Evolutionary conservation across 129 eudicot species (phyloP).

Genomic region (Lactuca sativa): DNA sequence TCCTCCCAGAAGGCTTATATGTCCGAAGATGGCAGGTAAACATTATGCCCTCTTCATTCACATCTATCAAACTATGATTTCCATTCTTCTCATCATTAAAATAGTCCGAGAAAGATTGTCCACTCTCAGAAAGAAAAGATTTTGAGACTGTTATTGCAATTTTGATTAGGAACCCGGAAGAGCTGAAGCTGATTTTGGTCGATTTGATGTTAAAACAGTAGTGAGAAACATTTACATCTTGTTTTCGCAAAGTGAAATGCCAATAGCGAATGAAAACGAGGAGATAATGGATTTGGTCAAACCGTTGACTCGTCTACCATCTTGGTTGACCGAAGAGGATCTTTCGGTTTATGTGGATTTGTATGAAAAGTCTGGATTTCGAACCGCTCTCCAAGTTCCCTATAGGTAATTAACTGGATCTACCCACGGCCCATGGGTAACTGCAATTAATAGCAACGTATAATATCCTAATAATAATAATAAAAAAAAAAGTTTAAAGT

Average conservation of each 20-base stretch:
- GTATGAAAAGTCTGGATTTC: slow-evolving; percentile 30
- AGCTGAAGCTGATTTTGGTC: slow-evolving; percentile 38
- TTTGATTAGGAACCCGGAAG: slow-evolving; percentile 32
- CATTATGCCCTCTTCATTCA: no score
- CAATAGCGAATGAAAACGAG: slow-evolving; percentile 21
- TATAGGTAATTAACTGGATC: slow-evolving; percentile 15
- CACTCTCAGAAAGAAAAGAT: no score
- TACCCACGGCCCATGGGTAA: background rate
- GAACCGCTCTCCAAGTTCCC: slow-evolving; percentile 37
- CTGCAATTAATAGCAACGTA: no score
- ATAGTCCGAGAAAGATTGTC: no score
- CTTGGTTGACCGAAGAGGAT: slow-evolving; percentile 34
- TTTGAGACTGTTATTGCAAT: no score
- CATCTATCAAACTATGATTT: background rate
- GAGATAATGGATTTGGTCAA: slow-evolving; percentile 40
- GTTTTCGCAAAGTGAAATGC: slow-evolving; percentile 33
- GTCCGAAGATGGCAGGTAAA: slow-evolving; percentile 32
- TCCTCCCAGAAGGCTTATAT: slow-evolving; percentile 32
- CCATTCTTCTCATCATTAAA: no score
- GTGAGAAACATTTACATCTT: slow-evolving; percentile 31
- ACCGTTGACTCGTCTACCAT: slow-evolving; percentile 31
- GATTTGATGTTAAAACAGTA: slow-evolving; percentile 29
- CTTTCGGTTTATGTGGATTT: slow-evolving; percentile 20
- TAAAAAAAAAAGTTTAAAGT: no score
- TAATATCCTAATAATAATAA: no score